A percentile compares a stretch with the other conserved stretches of the same genome.
phyloP scores from a whole-genome alignment of 352 stramenopile genomes.

The Globisporangium mamillatum region DNA sequence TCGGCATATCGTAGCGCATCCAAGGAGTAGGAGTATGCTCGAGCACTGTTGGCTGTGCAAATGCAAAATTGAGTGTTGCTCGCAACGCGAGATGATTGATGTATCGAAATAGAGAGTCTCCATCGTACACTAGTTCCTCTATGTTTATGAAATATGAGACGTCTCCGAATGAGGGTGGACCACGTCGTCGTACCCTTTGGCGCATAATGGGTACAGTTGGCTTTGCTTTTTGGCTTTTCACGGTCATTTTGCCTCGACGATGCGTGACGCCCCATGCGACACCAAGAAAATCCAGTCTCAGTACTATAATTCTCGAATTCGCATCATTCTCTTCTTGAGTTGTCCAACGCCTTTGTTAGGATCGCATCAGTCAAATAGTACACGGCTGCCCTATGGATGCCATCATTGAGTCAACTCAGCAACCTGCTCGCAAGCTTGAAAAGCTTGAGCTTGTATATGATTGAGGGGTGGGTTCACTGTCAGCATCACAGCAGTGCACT shows the following conservation, averaged over 20 bases:
- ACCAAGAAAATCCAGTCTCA: conserved; percentile 7
- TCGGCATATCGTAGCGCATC: too few relatives aligned
- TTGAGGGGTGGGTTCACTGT: neutral
- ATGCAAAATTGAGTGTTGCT: neutral
- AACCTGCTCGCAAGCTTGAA: neutral
- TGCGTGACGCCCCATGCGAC: conserved; percentile 10
- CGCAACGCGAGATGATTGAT: neutral
- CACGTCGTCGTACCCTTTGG: neutral
- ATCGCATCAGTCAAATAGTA: neutral
- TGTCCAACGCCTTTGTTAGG: neutral
- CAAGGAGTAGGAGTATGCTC: too few relatives aligned
- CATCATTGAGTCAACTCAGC: neutral
- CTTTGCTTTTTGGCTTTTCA: neutral
- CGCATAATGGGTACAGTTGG: conserved; percentile 3
- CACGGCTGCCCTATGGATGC: neutral
- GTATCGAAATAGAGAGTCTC: neutral
- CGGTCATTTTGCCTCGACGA: neutral
- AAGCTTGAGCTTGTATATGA: neutral
- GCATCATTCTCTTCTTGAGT: neutral
- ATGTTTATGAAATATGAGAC: neutral
- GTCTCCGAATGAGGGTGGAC: neutral
- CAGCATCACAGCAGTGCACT: neutral
- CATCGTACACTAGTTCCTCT: neutral
- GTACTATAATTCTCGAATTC: neutral
- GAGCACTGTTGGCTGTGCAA: too few relatives aligned